Evolutionary conservation across 2,329 filamentous ascomycete genomes (phyloP), one percentile per base, ranked within the genome.

Genomic region (Colletotrichum sp.): DNA sequence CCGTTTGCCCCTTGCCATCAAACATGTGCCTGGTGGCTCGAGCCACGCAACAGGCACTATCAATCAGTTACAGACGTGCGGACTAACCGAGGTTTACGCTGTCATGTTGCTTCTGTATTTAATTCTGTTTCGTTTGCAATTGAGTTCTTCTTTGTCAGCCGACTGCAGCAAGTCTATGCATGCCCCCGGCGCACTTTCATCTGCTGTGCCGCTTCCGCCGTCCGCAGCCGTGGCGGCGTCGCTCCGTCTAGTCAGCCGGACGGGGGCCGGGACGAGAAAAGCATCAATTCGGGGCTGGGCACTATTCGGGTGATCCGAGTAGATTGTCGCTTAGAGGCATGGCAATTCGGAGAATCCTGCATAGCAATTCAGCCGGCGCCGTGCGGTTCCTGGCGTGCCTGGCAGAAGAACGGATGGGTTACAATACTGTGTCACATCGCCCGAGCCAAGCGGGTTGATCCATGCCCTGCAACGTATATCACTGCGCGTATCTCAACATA

Each of bases 351-450:
- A 60, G 15, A 18, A 15, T 28, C 18, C 34, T 49, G 26, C 30
- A 28, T 26, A 30, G 44, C 49, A 28, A 16, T 59, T 24, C 10
- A 63, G 16, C 30, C 55, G 63, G 44, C 52, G 69, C 57, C 26
- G 57, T 21, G 63, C 44, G 44, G 44, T 52, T 21, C 44, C 44
- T 52, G 44, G 44, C n/a, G 44, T 52, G 44, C 44, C 44, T 52
- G 44, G 44, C 30, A 28, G 24, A 62, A 52, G 49, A 59, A 76
- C 70, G 30, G 28, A 59, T 39, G 59, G 49, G 73, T 73, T 76
- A 65, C 73, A 76, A 69, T 10, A 39, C 70, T 34, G 59, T 73
- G 59, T 76, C 64, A 69, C 49, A 73, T 73, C 59, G 59, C 73
- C 32, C 26, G 60, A 68, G 69, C 62, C 36, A 64, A 72, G 72